These are phyloP conservation scores for Forsythia suspensa DNA, from an alignment of 257 asterid genomes.

Conservation along the genomic window DNA sequence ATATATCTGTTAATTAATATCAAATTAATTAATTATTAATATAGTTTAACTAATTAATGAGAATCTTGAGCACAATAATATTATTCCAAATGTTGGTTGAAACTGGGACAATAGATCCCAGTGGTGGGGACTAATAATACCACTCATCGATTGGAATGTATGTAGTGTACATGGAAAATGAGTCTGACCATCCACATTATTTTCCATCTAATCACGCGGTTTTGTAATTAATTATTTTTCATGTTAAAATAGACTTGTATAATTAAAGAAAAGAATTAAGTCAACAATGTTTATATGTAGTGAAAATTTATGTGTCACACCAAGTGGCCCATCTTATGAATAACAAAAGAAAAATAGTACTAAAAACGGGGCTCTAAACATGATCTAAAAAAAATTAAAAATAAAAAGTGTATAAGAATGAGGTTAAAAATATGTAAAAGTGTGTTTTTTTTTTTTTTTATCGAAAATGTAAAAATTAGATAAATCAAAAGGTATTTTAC, in stretches of 20 bases:
- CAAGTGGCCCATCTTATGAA: no score
- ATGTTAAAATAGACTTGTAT: neutral
- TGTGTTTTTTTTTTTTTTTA: no score
- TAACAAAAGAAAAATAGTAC: no score
- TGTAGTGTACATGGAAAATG: slow-evolving; percentile 16
- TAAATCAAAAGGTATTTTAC: no score
- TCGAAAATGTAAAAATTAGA: no score
- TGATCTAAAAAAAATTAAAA: no score
- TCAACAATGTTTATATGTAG: slow-evolving; percentile 14
- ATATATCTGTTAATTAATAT: neutral
- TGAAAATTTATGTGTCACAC: no score
- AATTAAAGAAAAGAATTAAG: slow-evolving; percentile 4
- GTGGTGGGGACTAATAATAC: slow-evolving; percentile 62
- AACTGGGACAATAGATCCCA: slow-evolving; percentile 68
- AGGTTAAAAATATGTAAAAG: no score
- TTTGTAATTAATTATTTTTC: slow-evolving; percentile 12
- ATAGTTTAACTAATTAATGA: slow-evolving; percentile 27
- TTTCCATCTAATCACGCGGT: slow-evolving; percentile 41
- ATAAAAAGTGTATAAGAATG: no score
- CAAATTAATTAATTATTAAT: slow-evolving; percentile 12
- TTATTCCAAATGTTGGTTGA: slow-evolving; percentile 84
- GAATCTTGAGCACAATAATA: slow-evolving; percentile 70
- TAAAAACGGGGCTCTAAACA: no score
- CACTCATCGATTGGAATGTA: slow-evolving; percentile 58
- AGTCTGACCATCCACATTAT: slow-evolving; percentile 26